phyloP scores from a whole-genome alignment of 2,329 filamentous ascomycete genomes.

The Leptographium galeiforme region DNA sequence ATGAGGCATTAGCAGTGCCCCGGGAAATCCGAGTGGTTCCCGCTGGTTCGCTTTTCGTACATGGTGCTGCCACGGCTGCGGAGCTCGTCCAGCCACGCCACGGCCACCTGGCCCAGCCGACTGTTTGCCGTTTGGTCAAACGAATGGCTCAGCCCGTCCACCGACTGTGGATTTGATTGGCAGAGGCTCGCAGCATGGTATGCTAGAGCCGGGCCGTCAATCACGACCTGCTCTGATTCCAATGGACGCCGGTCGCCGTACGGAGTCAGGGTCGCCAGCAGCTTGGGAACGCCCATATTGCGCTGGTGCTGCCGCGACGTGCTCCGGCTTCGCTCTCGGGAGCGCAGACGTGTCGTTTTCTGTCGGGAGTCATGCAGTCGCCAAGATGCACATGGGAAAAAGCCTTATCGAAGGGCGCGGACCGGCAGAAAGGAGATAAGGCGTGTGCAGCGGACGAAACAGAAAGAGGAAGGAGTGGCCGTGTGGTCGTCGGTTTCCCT shows the following conservation, averaged over 20 bases:
- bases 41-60: background rate
- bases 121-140: slow-evolving; percentile 12
- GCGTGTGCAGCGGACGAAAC: no score
- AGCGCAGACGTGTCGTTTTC: background rate
- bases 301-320: background rate
- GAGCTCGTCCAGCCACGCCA: slow-evolving; percentile 13
- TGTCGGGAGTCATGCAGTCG: no score
- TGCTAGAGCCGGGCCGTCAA: slow-evolving; percentile 17
- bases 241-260: slow-evolving; percentile 11
- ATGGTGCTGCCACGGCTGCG: slow-evolving; percentile 7
- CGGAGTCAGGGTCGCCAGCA: slow-evolving; percentile 12
- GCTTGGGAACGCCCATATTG: slow-evolving; percentile 15
- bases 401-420: no score
- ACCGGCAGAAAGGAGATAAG: no score
- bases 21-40: no score
- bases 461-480: no score
- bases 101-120: slow-evolving; percentile 10
- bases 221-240: slow-evolving; percentile 9
- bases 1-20: background rate
- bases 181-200: slow-evolving; percentile 14
- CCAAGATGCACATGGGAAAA: background rate
- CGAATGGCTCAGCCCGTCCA: slow-evolving; percentile 4
- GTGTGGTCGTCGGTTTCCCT: no score
- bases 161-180: background rate
- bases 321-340: background rate